Evolutionary conservation across 2,329 filamentous ascomycete species (phyloP), one percentile per base, ranked within the genome.

Genomic region (Neophaeococcomyces mojaviensis): DNA sequence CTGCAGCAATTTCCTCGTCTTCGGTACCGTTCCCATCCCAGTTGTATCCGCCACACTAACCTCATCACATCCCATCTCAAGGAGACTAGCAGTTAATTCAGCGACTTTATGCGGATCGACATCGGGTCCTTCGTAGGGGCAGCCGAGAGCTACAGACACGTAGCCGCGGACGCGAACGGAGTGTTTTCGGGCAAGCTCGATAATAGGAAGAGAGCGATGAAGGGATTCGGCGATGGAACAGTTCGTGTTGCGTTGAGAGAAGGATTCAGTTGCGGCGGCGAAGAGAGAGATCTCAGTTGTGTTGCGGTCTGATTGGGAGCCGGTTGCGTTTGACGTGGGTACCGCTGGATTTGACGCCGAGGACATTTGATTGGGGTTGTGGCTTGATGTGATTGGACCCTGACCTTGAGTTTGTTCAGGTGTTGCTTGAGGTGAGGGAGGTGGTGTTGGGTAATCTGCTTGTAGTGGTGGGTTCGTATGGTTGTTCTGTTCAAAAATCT

Each of bases 31-130:
- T 13, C 79, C 79, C 79, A 82, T 82, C 36, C 79, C 79, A 1
- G 79, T 83, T 1, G 79, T 83, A 53, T 83, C 79, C 1, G 78
- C 79, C 1, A 83, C 76, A 1, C 75, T 78, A 31, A 83, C 79
- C 58, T 82, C 78, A 52, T 81, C 76, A 4, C 77, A 79, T 15
- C 79, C 79, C 74, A 82, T 79, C 51, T 82, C 78, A 13, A 83
- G 67, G 32, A 83, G 64, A 5, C 68, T 72, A 1, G 77, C 72
- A 0, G 79, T 78, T 19, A 83, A 69, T 22, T 79, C 74, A 2
- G 79, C 79, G 2, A 83, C 79, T 46, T 72, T 74, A 54, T 75
- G 68, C 0, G 79, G 77, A 31, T 75, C 66, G 1, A 79, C 75
- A 45, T 81, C 70, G 0, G 78, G 77, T 0, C 79, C 79, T 65